Conservation (phyloP, 2,329 filamentous ascomycete species). For the Pseudogymnoascus sp. region DNA sequence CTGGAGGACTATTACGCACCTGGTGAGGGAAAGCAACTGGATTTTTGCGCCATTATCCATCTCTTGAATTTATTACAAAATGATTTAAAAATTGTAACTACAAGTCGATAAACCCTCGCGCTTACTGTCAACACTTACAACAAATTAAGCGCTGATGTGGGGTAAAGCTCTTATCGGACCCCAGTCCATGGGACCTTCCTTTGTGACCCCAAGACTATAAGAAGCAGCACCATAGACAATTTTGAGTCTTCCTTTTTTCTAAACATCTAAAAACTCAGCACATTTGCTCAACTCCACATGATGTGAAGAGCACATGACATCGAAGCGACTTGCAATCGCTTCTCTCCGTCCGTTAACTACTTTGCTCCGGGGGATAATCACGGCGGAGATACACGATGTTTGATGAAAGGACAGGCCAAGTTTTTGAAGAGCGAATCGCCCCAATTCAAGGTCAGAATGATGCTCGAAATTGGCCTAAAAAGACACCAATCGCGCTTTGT, state of each 20-base stretch:
- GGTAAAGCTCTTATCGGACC: neutral
- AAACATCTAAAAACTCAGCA: neutral
- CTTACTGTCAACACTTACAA: neutral
- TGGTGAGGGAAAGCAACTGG: neutral
- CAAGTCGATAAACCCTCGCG: neutral
- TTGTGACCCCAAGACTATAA: neutral
- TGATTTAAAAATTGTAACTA: neutral
- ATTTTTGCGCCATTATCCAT: neutral
- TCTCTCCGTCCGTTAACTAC: neutral
- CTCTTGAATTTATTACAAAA: neutral
- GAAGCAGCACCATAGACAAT: neutral
- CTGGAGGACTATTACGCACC: neutral
- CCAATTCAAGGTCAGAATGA: conserved; percentile 12
- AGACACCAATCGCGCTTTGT: conserved; percentile 10
- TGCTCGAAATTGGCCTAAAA: conserved; percentile 20
- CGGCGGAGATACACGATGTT: conserved; percentile 13
- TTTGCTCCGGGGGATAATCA: neutral
- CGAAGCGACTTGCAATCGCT: neutral
- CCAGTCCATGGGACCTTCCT: neutral
- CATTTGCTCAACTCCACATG: neutral
- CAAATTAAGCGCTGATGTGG: neutral
- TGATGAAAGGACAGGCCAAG: conserved; percentile 24
- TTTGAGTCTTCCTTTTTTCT: neutral
- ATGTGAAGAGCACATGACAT: neutral
- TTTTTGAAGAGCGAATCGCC: conserved; percentile 22